Evolutionary conservation across 2,329 filamentous ascomycete species (phyloP), one percentile per base, ranked within the genome.

Genomic region (Trichoderma arundinaceum): DNA sequence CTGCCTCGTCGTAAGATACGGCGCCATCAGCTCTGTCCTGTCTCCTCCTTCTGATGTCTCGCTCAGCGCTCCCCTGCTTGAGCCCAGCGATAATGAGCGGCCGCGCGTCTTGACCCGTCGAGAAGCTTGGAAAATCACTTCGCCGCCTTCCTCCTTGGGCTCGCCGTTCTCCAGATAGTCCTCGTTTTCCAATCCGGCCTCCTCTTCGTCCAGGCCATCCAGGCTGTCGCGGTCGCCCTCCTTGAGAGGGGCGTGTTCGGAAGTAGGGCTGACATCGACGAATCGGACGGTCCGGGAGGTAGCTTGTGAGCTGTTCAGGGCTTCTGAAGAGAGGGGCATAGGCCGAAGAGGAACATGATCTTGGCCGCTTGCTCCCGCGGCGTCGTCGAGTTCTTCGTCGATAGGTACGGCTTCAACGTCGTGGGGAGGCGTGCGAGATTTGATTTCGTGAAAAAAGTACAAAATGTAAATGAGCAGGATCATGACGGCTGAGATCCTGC

Each of bases 391-490:
- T 32, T 66, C 64, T 38, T 66, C 56, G 19, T 56, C 64, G 4
- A 38, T 39, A 41, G n/a, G 57, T 32, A 39, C 28, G 19, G 64
- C 32, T 35, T 53, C 44, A 12, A 48, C 22, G 2, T 58, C 60
- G 19, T 59, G 56, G 0, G 15, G 17, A 1, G 49, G 61, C 8
- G 59, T 52, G 35, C 54, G 90, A 1, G 90, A 88, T 71, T 88
- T 90, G 57, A 94, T 84, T 76, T 94, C 91, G 76, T 94, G 92
- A 69, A 89, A 79, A 5, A 94, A 85, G 70, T 94, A 94, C 60
- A 88, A 83, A 19, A 82, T 83, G 74, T 94, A 94, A 15, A 92
- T 87, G 33, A 91, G 74, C 1, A 94, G 80, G 1, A 94, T 82
- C 49, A 94, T 87, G 48, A 94, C 83, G 72, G 90, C 91, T 1